phyloP scores from a whole-genome alignment of 2,329 filamentous ascomycete species.

The Tolypocladium guangdongense region DNA sequence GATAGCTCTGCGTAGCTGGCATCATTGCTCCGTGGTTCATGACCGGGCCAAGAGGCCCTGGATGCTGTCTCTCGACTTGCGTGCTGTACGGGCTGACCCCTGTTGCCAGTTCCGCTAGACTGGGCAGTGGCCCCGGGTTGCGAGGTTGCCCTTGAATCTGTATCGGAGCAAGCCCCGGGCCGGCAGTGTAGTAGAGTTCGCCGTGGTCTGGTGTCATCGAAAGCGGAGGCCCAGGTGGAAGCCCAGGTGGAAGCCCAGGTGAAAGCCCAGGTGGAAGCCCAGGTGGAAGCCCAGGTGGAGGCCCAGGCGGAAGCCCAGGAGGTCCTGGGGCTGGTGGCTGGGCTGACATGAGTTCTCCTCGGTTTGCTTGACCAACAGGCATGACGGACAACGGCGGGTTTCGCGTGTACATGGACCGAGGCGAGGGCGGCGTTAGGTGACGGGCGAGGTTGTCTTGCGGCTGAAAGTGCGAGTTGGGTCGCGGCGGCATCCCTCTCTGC shows the following conservation, averaged over 20 bases:
- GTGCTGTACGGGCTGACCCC: constrained; percentile 50
- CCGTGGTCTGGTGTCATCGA: constrained; percentile 18
- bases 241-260: constrained; percentile 15
- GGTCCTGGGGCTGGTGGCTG: not conserved
- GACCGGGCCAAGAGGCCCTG: constrained; percentile 15
- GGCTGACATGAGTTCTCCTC: constrained; percentile 12
- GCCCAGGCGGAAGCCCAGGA: constrained; percentile 6
- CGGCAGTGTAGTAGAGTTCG: constrained; percentile 21
- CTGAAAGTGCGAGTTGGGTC: constrained; percentile 30
- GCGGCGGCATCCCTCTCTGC: constrained; percentile 27
- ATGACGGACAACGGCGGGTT: constrained; percentile 20
- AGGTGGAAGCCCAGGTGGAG: not conserved
- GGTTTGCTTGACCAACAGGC: constrained; percentile 23
- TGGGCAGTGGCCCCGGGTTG: constrained; percentile 41
- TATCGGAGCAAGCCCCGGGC: constrained; percentile 41
- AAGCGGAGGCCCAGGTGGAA: constrained; percentile 7
- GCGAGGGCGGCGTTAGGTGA: constrained; percentile 30
- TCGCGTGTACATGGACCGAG: constrained; percentile 29
- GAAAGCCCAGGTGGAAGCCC: constrained; percentile 1
- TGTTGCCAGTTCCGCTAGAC: constrained; percentile 52
- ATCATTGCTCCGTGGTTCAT: constrained; percentile 23
- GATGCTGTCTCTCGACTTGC: constrained; percentile 27
- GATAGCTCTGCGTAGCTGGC: constrained; percentile 22
- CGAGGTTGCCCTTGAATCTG: constrained; percentile 29
- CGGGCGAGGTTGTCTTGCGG: constrained; percentile 35